Evolutionary conservation across 2,329 filamentous ascomycete genomes (phyloP).

Genomic region (Chrysosphaeria jannelii): DNA sequence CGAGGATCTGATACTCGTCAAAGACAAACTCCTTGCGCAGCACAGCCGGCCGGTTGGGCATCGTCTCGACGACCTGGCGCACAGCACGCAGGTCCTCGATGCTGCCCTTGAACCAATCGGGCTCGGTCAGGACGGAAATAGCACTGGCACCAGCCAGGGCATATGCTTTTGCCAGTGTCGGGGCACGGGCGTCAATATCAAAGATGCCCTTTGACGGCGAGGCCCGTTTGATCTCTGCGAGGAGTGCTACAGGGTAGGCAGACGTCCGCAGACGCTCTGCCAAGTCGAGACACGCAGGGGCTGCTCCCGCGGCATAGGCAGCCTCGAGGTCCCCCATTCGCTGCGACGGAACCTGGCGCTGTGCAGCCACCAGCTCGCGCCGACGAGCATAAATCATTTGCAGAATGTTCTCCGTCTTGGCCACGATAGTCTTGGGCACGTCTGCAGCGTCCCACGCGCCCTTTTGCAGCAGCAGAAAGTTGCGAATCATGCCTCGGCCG

Average conservation of each 20-base stretch:
- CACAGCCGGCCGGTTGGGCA: conserved; percentile 77
- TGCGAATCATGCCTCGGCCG: conserved; percentile 68
- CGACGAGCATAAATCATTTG: conserved; percentile 73
- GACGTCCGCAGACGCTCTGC: conserved; percentile 51
- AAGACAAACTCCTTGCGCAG: conserved; percentile 94
- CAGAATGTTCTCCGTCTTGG: conserved; percentile 45
- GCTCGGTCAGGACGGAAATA: conserved; percentile 94
- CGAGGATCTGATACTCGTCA: conserved; percentile 91
- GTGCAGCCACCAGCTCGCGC: conserved; percentile 40
- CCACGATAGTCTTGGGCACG: conserved; percentile 21
- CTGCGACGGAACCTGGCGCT: conserved; percentile 66
- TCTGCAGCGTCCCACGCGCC: conserved; percentile 78
- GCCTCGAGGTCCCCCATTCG: conserved; percentile 60
- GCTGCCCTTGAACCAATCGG: conserved; percentile 96
- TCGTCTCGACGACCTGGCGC: conserved; percentile 60
- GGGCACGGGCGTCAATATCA: conserved; percentile 59
- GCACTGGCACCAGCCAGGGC: conserved; percentile 83
- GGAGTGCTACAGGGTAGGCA: conserved; percentile 64
- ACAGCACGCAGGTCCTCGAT: conserved; percentile 79
- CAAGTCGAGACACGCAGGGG: conserved; percentile 60
- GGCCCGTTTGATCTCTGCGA: conserved; percentile 92
- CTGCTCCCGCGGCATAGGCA: conserved; percentile 55
- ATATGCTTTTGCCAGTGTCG: conserved; percentile 70
- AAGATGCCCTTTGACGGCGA: conserved; percentile 94
- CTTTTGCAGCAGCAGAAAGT: conserved; percentile 65